These are phyloP conservation scores for Clitocybe nebularis DNA, from an alignment of 1,284 basidiomycete genomes.

Conservation along the genomic window DNA sequence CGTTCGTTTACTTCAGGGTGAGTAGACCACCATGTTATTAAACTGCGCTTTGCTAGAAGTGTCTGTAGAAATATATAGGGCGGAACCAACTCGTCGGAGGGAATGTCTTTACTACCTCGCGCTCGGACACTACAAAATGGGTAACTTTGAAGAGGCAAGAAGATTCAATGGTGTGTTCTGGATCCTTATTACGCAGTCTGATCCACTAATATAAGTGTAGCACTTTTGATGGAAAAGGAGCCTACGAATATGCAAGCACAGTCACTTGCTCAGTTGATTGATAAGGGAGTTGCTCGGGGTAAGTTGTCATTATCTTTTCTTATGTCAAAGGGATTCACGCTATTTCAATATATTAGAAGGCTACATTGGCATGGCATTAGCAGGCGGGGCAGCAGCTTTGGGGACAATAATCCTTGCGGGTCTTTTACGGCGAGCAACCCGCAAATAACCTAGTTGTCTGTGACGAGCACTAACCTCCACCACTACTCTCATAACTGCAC, in stretches of 20 bases:
- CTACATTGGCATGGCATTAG: constrained; percentile 92
- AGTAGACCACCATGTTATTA: constrained; percentile 18
- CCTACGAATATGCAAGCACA: constrained; percentile 93
- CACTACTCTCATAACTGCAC: neutral
- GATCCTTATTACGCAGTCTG: neutral
- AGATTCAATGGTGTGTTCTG: constrained; percentile 78
- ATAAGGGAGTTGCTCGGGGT: constrained; percentile 86
- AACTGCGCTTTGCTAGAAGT: constrained; percentile 1
- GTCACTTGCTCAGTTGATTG: constrained; percentile 82
- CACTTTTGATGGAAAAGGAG: constrained; percentile 87
- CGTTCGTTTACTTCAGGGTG: constrained; percentile 88
- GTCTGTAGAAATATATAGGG: constrained; percentile 84
- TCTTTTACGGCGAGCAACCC: constrained; percentile 84
- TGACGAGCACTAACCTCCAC: too few species aligned
- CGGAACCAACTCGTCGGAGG: constrained; percentile 82
- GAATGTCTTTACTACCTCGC: constrained; percentile 98
- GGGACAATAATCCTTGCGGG: constrained; percentile 81
- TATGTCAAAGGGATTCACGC: constrained; percentile 1
- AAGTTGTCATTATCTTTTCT: constrained; percentile 19
- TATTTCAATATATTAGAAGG: constrained; percentile 70
- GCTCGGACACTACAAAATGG: constrained; percentile 96
- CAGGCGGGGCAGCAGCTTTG: constrained; percentile 85
- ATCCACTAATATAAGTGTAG: constrained; percentile 36
- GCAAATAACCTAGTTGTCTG: constrained; percentile 46
- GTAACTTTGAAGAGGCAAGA: constrained; percentile 90